phyloP scores from a whole-genome alignment of 352 stramenopile genomes.

The Pythium aquatile region DNA sequence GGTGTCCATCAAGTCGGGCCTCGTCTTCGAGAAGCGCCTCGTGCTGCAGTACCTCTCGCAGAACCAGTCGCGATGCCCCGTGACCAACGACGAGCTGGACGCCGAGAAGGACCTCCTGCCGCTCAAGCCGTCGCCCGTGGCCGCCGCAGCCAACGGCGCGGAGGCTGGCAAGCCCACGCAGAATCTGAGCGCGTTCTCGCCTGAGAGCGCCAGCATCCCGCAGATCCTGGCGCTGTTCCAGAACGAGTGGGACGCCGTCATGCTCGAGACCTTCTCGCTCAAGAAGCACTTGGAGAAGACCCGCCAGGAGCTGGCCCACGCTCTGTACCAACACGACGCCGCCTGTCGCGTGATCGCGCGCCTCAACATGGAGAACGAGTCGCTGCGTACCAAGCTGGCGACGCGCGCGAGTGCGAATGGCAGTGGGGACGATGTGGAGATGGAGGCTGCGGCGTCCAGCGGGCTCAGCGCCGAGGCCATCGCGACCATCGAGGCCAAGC shows the following conservation, averaged over 20 bases:
- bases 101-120: conserved; percentile 59
- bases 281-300: conserved; percentile 94
- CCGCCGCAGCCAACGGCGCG: background rate
- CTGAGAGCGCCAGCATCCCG: conserved; percentile 55
- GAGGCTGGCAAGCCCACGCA: background rate
- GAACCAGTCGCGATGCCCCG: conserved; percentile 69
- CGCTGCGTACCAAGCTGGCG: conserved; percentile 41
- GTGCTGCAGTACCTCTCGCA: conserved; percentile 78
- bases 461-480: conserved; percentile 40
- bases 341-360: conserved; percentile 94
- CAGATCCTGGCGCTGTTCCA: conserved; percentile 81
- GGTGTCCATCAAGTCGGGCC: conserved; percentile 76
- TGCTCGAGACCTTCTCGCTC: conserved; percentile 95
- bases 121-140: conserved; percentile 39
- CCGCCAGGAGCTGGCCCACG: conserved; percentile 92
- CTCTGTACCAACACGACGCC: conserved; percentile 97
- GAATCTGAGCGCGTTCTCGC: conserved; percentile 28
- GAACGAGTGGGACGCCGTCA: conserved; percentile 92
- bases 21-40: conserved; percentile 87
- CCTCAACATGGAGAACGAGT: conserved; percentile 76
- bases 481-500: conserved; percentile 59
- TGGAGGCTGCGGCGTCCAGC: conserved; percentile 24
- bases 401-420: conserved; percentile 24
- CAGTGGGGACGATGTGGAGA: conserved; percentile 51
- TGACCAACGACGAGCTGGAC: conserved; percentile 68